phyloP scores from a whole-genome alignment of 192 early-diverging fungal species.

The Gonapodya prolifera region DNA sequence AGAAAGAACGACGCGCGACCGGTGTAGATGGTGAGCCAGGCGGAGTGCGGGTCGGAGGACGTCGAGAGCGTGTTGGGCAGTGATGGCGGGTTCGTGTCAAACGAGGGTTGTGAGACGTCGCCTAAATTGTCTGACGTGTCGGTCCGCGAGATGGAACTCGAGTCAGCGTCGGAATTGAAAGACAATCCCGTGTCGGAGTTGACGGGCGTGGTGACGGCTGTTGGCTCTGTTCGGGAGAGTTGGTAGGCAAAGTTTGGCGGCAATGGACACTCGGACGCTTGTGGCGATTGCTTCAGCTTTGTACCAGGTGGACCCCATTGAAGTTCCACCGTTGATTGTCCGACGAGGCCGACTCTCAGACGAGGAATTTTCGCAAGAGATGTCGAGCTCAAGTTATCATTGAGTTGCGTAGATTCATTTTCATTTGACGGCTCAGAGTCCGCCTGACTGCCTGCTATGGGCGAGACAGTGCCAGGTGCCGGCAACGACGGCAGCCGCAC shows the following conservation, averaged over 20 bases:
- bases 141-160: too few relatives aligned
- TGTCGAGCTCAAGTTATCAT: background rate
- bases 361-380: background rate
- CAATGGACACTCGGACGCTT: background rate
- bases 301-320: background rate
- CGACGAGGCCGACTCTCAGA: background rate
- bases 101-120: too few relatives aligned
- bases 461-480: background rate
- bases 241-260: background rate
- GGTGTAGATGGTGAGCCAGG: background rate
- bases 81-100: too few relatives aligned
- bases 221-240: background rate
- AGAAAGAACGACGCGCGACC: background rate
- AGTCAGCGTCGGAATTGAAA: too few relatives aligned
- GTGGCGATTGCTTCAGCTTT: background rate
- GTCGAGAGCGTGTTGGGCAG: background rate
- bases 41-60: background rate
- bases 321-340: background rate
- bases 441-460: background rate
- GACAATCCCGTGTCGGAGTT: background rate
- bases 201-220: background rate
- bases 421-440: background rate
- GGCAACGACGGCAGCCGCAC: background rate
- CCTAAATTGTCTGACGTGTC: too few relatives aligned
- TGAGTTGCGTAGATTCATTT: background rate